phyloP scores from a whole-genome alignment of 1,139 yeast genomes.

The Geotrichum carabidarum region DNA sequence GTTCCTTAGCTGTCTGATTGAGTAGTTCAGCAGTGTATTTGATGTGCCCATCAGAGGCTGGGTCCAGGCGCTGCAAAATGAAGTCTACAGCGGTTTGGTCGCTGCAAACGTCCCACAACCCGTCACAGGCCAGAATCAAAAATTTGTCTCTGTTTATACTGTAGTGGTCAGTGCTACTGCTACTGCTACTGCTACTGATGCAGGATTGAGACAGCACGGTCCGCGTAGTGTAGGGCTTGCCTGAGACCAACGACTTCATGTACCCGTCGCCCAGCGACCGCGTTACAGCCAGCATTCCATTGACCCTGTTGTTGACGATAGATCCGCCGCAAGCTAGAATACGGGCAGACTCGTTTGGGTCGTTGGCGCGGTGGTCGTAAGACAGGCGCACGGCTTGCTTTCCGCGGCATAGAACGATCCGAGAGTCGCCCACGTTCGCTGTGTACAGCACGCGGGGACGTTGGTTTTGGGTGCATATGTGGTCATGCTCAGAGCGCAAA shows the following conservation, averaged over 20 bases:
- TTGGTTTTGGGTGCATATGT: conserved; percentile 37
- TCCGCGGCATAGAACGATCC: conserved; percentile 69
- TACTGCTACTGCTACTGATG: no score
- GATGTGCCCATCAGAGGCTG: no score
- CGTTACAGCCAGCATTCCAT: conserved; percentile 93
- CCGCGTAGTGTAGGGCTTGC: conserved; percentile 87
- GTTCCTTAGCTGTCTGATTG: conserved; percentile 16
- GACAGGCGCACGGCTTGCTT: conserved; percentile 74
- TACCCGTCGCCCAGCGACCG: conserved; percentile 92
- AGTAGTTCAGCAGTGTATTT: no score
- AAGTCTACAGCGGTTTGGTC: conserved; percentile 76
- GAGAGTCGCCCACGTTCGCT: conserved; percentile 92
- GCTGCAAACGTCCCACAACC: conserved; percentile 85
- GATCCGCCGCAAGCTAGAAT: conserved; percentile 78
- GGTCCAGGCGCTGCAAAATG: conserved; percentile 37
- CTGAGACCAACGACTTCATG: conserved; percentile 84
- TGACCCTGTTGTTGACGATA: conserved; percentile 83
- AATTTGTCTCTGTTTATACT: no score
- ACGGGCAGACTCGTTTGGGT: conserved; percentile 67
- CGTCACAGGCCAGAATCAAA: conserved; percentile 86
- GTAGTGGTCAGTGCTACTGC: no score
- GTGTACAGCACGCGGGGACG: conserved; percentile 66
- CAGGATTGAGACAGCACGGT: conserved; percentile 54
- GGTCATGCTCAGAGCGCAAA: conserved; percentile 65
- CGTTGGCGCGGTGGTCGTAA: conserved; percentile 93